Base-by-base conservation (phyloP, 2,329 filamentous ascomycete species). In the Fusarium scirpi region DNA sequence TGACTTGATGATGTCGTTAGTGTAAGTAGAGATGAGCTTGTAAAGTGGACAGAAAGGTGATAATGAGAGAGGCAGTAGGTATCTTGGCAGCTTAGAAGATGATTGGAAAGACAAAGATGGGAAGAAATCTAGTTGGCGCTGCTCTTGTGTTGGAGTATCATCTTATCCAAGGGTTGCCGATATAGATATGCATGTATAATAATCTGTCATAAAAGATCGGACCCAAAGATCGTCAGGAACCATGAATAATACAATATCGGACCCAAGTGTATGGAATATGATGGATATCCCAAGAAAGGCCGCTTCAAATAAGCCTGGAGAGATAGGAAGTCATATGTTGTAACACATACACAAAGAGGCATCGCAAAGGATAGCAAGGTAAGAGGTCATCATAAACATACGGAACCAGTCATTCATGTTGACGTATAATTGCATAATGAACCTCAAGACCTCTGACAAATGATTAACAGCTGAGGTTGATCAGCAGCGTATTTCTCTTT, bases 11-110 rank as follows among this genome's bases (percentile, higher is more conserved):
- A 38, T 40, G 20, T 20, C 38, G 34, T 43, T 43, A 43, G 24
- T 29, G 16, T 34, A 15, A 13, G 22, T 7, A 38, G 20, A 53
- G 34, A 47, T 20, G 62, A 66, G 63, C 55, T 66, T 66, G 62
- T 49, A 55, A 62, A 66, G 62, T 62, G 47, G 62, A 55, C 62
- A 66, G 32, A 24, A 25, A 61, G 30, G n/a, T 61, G 38, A 22
- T 20, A 29, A 46, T n/a, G 32, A 16, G 27, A 20, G 16, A 43
- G 15, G 16, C 38, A 6, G 9, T 4, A n/a, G 12, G 16, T 25
- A 16, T 49, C 15, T 45, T 30, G 45, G 20, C 20, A 24, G 41
- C 41, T 44, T 52, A 24, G 13, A n/a, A 52, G 6, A 40, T 22
- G 49, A 53, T 53, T 15, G 8, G 10, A 53, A 53, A 43, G 20